Evolutionary conservation across 2,329 filamentous ascomycete species (phyloP).

Genomic region (Trichoderma citrinoviride): DNA sequence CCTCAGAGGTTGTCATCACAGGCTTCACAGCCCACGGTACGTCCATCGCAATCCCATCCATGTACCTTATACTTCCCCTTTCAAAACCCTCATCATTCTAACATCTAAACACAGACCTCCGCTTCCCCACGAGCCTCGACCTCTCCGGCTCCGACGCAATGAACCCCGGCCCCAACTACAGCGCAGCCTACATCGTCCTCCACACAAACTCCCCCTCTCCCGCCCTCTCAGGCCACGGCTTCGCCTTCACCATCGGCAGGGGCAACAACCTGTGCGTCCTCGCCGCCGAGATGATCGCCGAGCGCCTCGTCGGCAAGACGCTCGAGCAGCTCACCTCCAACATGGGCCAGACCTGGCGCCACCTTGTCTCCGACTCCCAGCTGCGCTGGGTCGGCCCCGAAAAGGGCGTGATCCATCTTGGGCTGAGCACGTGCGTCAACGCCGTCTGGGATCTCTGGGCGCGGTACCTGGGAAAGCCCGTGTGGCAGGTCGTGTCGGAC

Average conservation of each 20-base stretch:
- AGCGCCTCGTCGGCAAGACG: conserved; percentile 71
- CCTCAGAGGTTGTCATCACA: conserved; percentile 63
- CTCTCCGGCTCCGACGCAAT: conserved; percentile 97
- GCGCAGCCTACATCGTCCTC: conserved; percentile 88
- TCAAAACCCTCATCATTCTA: neutral
- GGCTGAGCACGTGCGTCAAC: conserved; percentile 86
- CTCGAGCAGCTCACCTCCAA: conserved; percentile 73
- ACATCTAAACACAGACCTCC: conserved; percentile 57
- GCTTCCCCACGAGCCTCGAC: conserved; percentile 88
- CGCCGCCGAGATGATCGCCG: conserved; percentile 76
- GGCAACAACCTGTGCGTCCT: conserved; percentile 86
- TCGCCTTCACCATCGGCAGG: conserved; percentile 82
- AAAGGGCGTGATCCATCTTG: conserved; percentile 91
- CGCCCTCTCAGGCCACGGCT: conserved; percentile 68
- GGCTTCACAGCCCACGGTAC: conserved; percentile 69
- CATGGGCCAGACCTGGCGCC: conserved; percentile 87
- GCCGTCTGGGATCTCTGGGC: conserved; percentile 96
- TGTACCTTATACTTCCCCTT: neutral
- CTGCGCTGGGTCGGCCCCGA: conserved; percentile 92
- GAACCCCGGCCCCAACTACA: conserved; percentile 93
- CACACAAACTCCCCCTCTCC: conserved; percentile 72
- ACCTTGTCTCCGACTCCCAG: conserved; percentile 85
- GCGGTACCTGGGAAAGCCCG: conserved; percentile 77
- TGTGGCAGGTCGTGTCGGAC: conserved; percentile 84
- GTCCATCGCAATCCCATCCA: neutral